These are phyloP conservation scores for Candida sanyiensis DNA, from an alignment of 805 yeast species.

Conservation along the genomic window DNA sequence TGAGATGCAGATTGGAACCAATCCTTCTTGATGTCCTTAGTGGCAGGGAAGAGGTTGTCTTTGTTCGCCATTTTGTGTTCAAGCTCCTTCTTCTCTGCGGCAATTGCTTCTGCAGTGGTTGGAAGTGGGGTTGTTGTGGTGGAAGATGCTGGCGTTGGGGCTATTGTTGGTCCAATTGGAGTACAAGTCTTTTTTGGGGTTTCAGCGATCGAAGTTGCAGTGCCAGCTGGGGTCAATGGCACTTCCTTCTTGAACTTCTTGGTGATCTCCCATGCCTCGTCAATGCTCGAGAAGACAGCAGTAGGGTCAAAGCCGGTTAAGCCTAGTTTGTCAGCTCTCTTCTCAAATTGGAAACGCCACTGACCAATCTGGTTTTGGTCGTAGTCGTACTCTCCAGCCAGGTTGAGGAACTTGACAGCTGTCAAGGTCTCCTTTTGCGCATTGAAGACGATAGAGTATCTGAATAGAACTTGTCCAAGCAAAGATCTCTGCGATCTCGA, in stretches of 20 bases:
- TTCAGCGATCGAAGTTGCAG: neutral
- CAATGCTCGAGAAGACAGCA: constrained; percentile 7
- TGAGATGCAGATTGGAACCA: constrained; percentile 63
- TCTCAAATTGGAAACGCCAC: constrained; percentile 20
- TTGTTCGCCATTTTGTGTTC: constrained; percentile 22
- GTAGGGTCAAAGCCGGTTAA: constrained; percentile 8
- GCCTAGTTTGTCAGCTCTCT: constrained; percentile 16
- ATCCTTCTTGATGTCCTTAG: constrained; percentile 43
- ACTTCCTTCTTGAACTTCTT: constrained; percentile 5
- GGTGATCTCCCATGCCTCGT: constrained; percentile 11
- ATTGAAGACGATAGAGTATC: constrained; percentile 37
- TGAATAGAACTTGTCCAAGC: constrained; percentile 40
- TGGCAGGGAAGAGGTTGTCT: constrained; percentile 19
- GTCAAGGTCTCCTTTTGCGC: constrained; percentile 32
- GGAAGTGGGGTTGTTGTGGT: neutral
- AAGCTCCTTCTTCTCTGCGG: constrained; percentile 18
- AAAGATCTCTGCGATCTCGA: constrained; percentile 36
- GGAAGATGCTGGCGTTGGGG: neutral
- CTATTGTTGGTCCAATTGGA: no score
- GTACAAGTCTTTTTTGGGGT: no score
- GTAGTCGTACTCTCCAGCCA: constrained; percentile 35
- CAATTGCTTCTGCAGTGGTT: constrained; percentile 4
- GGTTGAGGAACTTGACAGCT: constrained; percentile 36
- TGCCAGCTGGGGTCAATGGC: neutral
- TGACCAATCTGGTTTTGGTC: constrained; percentile 21